These are phyloP conservation scores for Musa beccarii DNA, from an alignment of 176 grass and related monocot genomes.

Conservation along the genomic window DNA sequence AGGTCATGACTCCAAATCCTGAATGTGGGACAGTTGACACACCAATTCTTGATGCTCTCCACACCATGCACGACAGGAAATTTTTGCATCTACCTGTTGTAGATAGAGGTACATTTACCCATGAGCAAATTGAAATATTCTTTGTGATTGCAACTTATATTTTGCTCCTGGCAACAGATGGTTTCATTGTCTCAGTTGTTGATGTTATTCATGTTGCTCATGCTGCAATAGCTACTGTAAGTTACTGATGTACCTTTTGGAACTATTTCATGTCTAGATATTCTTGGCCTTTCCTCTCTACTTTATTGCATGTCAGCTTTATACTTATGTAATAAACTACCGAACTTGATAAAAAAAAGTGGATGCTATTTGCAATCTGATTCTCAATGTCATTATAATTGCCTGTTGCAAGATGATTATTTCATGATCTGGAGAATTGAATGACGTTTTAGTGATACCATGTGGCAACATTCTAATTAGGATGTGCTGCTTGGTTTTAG, in stretches of 20 bases:
- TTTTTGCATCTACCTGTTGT: conserved; percentile 96
- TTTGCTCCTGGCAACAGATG: conserved; percentile 40
- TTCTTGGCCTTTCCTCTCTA: neutral
- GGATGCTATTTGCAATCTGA: neutral
- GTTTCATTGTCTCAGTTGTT: conserved; percentile 73
- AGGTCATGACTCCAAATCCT: conserved; percentile 99
- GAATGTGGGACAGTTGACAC: conserved; percentile 81
- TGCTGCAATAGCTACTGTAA: conserved; percentile 86
- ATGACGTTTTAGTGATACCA: neutral
- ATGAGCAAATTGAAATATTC: neutral
- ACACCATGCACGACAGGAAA: conserved; percentile 90
- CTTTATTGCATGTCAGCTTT: neutral
- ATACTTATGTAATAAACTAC: neutral
- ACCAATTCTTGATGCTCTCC: conserved; percentile 87
- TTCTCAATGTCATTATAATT: neutral
- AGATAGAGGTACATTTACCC: conserved; percentile 42
- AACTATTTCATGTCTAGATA: neutral
- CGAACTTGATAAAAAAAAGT: neutral
- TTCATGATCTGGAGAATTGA: neutral
- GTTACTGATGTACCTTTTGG: conserved; percentile 4
- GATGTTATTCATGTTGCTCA: conserved; percentile 96
- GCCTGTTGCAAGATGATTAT: neutral
- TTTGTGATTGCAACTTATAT: neutral
- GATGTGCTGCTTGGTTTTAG: too few relatives aligned
- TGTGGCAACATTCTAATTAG: neutral